A percentile compares a stretch with the other conserved stretches of the same genome.
Conservation (phyloP, 768 basidiomycete species). For the Boletus rubroflammeus region DNA sequence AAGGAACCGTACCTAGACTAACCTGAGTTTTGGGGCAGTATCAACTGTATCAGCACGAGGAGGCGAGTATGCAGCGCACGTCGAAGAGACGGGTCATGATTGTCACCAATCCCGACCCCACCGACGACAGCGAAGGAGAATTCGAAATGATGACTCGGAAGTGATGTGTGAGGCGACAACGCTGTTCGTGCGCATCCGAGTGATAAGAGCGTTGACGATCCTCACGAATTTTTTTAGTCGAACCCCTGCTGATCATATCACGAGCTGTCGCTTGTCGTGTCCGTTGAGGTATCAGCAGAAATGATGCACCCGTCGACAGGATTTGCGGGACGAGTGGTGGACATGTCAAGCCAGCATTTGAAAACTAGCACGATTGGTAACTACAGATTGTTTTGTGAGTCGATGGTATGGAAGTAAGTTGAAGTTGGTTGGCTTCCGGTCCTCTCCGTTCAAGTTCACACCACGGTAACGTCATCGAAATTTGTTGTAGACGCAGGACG, state of each 20-base stretch:
- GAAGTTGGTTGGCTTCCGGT: slow-evolving; percentile 13
- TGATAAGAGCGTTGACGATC: not conserved
- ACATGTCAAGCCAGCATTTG: not conserved
- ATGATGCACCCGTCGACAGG: not conserved
- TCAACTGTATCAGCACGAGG: slow-evolving; percentile 13
- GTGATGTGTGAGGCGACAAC: slow-evolving; percentile 3
- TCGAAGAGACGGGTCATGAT: slow-evolving; percentile 28
- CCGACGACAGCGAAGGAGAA: slow-evolving; percentile 28
- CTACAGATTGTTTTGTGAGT: not conserved
- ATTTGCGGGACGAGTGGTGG: not conserved
- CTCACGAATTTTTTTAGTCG: not conserved
- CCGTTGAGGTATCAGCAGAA: not conserved
- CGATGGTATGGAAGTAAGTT: not conserved
- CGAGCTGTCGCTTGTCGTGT: not conserved
- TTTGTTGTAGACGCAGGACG: slow-evolving; percentile 12
- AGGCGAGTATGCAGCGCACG: slow-evolving; percentile 15
- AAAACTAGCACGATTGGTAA: not conserved
- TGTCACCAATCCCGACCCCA: slow-evolving; percentile 28
- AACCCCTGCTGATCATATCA: not conserved
- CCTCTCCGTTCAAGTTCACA: slow-evolving; percentile 30
- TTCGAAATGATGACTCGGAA: slow-evolving; percentile 14
- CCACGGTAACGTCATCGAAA: slow-evolving; percentile 29
- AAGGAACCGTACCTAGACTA: slow-evolving; percentile 1
- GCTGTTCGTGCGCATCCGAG: not conserved
- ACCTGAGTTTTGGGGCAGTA: slow-evolving; percentile 9